Percentiles rank a stretch among this genome's conserved stretches.
phyloP scores from a whole-genome alignment of 225 moss, liverwort and hornwort species.

The Lunularia cruciata region DNA sequence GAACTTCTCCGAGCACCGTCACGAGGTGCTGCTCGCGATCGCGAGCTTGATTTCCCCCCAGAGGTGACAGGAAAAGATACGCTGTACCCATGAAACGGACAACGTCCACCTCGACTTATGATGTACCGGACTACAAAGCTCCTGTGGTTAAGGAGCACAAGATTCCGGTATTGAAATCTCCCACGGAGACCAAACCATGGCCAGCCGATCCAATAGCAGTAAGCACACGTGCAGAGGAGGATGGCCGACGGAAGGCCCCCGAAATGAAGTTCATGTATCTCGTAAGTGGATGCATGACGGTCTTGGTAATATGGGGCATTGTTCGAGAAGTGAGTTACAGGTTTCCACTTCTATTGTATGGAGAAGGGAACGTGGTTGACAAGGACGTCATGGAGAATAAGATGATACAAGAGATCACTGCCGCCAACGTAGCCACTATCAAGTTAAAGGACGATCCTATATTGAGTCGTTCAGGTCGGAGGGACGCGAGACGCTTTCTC shows the following conservation, averaged over 20 bases:
- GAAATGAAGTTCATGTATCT: constrained; percentile 38
- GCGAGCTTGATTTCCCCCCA: neutral
- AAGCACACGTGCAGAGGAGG: constrained; percentile 35
- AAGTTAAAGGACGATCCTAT: constrained; percentile 18
- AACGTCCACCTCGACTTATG: constrained; percentile 16
- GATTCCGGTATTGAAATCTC: constrained; percentile 23
- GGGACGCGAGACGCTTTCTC: constrained; percentile 26
- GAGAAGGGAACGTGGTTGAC: constrained; percentile 1
- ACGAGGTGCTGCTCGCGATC: neutral
- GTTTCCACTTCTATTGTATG: constrained; percentile 18
- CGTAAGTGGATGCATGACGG: constrained; percentile 36
- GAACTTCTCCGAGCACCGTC: neutral
- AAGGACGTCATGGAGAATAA: neutral
- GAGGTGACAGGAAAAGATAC: neutral
- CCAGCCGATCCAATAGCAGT: constrained; percentile 23
- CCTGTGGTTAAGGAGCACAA: constrained; percentile 28
- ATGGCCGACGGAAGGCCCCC: constrained; percentile 35
- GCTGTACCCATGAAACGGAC: constrained; percentile 34
- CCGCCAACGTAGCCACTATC: neutral
- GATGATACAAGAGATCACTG: constrained; percentile 5
- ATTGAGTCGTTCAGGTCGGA: constrained; percentile 18
- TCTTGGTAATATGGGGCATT: constrained; percentile 46
- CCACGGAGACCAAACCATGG: constrained; percentile 30
- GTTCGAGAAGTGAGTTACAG: constrained; percentile 29
- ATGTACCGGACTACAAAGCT: constrained; percentile 25